These are phyloP conservation scores for Xylariaceae sp. DNA, from an alignment of 2,329 filamentous ascomycete species.

Conservation along the genomic window DNA sequence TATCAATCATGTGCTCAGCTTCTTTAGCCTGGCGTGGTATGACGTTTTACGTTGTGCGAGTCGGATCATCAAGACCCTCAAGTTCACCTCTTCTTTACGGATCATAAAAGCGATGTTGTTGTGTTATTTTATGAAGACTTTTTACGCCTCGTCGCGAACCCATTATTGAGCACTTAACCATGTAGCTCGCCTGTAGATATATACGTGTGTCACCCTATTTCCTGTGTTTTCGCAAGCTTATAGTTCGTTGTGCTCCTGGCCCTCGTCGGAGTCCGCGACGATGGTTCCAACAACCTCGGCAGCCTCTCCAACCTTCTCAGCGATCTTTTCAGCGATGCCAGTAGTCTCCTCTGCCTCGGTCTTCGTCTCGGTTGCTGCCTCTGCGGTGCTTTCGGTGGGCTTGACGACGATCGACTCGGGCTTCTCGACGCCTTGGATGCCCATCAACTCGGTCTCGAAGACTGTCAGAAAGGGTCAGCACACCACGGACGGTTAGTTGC, in stretches of 20 bases:
- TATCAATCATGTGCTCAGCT: no score
- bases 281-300: conserved; percentile 50
- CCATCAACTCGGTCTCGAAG: conserved; percentile 87
- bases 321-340: conserved; percentile 33
- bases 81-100: no score
- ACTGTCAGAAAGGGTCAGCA: conserved; percentile 46
- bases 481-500: not conserved
- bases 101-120: no score
- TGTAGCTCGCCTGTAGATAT: no score
- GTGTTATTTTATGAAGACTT: no score
- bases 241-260: conserved; percentile 58
- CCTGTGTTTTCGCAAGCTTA: conserved; percentile 28
- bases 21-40: no score
- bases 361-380: conserved; percentile 25
- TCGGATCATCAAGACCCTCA: no score
- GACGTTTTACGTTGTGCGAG: no score
- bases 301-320: conserved; percentile 43
- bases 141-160: no score
- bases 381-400: conserved; percentile 25
- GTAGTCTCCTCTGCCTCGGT: conserved; percentile 26
- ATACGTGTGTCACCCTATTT: not conserved
- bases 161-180: not conserved
- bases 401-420: conserved; percentile 45
- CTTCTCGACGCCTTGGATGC: conserved; percentile 68
- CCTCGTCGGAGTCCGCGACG: conserved; percentile 51